Conservation (phyloP, 805 yeast species). For the Candida vaughaniae region DNA sequence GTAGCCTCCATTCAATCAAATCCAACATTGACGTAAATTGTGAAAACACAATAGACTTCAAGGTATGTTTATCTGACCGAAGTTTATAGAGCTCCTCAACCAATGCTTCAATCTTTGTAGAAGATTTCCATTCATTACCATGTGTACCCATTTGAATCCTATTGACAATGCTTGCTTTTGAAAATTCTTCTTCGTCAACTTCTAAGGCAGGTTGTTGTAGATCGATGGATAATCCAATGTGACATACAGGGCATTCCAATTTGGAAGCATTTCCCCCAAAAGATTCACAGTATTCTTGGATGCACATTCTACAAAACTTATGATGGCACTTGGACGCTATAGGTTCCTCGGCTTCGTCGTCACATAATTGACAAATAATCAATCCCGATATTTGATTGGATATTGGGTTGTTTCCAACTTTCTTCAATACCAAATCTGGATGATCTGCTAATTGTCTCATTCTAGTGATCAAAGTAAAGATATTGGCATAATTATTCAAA, state of each 20-base stretch:
- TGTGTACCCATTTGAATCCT: constrained; percentile 73
- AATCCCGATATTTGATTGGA: constrained; percentile 50
- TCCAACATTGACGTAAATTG: constrained; percentile 98
- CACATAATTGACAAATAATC: constrained; percentile 85
- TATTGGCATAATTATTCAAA: constrained; percentile 93
- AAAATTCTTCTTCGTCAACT: constrained; percentile 57
- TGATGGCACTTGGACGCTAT: constrained; percentile 94
- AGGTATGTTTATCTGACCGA: constrained; percentile 82
- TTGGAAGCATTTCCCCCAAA: constrained; percentile 59
- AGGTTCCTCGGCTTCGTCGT: constrained; percentile 98
- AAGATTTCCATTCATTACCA: constrained; percentile 83
- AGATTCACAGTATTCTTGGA: constrained; percentile 85
- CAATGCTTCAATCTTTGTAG: constrained; percentile 94
- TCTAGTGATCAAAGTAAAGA: constrained; percentile 90
- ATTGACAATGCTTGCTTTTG: constrained; percentile 74
- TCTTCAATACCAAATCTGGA: constrained; percentile 88
- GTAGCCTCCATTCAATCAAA: constrained; percentile 91
- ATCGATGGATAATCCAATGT: constrained; percentile 88
- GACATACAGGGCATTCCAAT: constrained; percentile 94
- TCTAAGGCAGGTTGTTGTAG: constrained; percentile 82
- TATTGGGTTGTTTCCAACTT: constrained; percentile 39
- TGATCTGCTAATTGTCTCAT: constrained; percentile 99
- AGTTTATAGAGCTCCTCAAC: constrained; percentile 88
- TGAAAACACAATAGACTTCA: constrained; percentile 94
- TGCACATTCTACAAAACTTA: constrained; percentile 88